Evolutionary conservation across 768 basidiomycete species (phyloP).

Genomic region (Lentinula raphanica): DNA sequence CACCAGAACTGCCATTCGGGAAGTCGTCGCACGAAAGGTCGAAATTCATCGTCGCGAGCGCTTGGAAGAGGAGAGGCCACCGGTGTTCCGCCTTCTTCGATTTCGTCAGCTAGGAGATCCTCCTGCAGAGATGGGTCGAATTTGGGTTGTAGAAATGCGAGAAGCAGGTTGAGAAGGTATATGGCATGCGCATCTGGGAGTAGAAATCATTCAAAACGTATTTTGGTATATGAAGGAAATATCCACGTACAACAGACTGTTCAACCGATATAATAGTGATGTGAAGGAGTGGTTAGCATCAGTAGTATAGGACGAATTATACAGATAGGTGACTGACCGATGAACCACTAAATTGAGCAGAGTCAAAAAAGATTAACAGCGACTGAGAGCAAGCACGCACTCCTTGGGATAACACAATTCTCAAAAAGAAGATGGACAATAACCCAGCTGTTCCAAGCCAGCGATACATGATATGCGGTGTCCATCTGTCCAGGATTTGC

Average conservation of each 20-base stretch:
- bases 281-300: too few species aligned
- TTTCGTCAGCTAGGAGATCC: constrained; percentile 89
- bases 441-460: constrained; percentile 79
- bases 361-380: background rate
- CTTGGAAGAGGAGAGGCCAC: constrained; percentile 57
- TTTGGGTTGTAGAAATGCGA: constrained; percentile 96
- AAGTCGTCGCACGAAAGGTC: constrained; percentile 91
- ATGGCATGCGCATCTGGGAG: constrained; percentile 83
- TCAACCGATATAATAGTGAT: background rate
- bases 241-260: constrained; percentile 64
- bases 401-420: constrained; percentile 86
- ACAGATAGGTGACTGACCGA: constrained; percentile 7
- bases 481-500: constrained; percentile 84
- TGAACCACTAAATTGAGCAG: constrained; percentile 8
- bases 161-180: constrained; percentile 90
- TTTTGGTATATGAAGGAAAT: background rate
- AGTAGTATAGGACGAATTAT: too few species aligned
- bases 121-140: constrained; percentile 96
- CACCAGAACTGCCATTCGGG: constrained; percentile 98
- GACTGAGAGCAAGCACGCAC: constrained; percentile 42
- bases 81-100: constrained; percentile 75
- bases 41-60: constrained; percentile 86
- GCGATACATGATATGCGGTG: constrained; percentile 83
- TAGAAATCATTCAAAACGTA: constrained; percentile 9
- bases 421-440: constrained; percentile 69